A percentile compares a stretch with the other conserved stretches of the same genome.
Conservation (phyloP, 1,284 basidiomycete species). For the Stygiomarasmius scandens region DNA sequence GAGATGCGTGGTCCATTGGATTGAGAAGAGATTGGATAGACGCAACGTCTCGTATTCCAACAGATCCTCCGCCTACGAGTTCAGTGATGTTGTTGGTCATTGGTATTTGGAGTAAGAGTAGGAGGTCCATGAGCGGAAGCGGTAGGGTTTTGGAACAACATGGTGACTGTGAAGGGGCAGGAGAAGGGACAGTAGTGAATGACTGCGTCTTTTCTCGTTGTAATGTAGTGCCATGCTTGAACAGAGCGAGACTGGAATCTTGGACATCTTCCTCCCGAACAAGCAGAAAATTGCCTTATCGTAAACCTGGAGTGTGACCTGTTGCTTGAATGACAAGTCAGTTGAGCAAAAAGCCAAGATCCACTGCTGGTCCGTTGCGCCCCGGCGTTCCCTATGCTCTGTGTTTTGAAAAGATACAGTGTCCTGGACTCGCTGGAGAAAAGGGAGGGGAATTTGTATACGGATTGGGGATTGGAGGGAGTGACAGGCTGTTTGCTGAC, state of each 20-base stretch:
- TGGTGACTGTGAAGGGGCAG: no score
- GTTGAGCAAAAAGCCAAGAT: neutral
- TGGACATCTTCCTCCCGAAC: constrained; percentile 85
- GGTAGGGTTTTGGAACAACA: no score
- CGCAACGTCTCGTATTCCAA: no score
- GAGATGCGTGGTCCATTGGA: no score
- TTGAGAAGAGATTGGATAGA: no score
- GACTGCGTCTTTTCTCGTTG: constrained; percentile 65
- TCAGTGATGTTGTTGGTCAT: no score
- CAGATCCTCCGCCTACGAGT: no score
- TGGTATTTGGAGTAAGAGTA: no score
- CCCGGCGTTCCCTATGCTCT: constrained; percentile 68
- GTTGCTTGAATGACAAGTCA: constrained; percentile 56
- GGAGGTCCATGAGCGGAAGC: no score
- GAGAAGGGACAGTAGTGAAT: constrained; percentile 36
- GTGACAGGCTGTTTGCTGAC: neutral
- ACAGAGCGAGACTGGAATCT: constrained; percentile 85
- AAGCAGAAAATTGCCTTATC: constrained; percentile 86
- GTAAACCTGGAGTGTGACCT: constrained; percentile 78
- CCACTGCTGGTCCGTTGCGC: constrained; percentile 50
- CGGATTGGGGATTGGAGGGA: constrained; percentile 23
- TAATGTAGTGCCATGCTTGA: constrained; percentile 81
- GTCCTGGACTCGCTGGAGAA: constrained; percentile 30
- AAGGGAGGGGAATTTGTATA: constrained; percentile 28
- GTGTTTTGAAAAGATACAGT: constrained; percentile 69